Percentiles rank a stretch among this genome's conserved stretches.
Evolutionary conservation across 352 stramenopile genomes (phyloP).

Genomic region (Saprolegnia parasitica): DNA sequence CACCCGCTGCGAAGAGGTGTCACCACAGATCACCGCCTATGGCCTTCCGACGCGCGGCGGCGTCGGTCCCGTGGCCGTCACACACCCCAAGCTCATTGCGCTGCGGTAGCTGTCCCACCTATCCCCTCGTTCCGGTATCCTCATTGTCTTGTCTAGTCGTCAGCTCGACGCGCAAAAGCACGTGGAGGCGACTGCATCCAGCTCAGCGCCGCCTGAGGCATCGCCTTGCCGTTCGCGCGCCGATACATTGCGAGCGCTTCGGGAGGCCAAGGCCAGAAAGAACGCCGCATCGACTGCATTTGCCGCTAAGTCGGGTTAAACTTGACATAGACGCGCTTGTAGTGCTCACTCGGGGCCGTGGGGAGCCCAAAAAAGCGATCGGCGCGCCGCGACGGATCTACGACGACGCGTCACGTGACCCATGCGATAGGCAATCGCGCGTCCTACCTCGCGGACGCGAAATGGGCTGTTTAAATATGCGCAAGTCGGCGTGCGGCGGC

Average conservation of each 20-base stretch:
- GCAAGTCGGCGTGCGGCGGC: conserved; percentile 36
- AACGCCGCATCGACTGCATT: not conserved
- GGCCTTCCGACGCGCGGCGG: not conserved
- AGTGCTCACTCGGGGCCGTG: conserved; percentile 63
- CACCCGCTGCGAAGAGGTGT: conserved; percentile 40
- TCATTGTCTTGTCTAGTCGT: too few relatives aligned
- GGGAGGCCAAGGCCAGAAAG: not conserved
- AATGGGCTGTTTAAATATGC: conserved; percentile 74
- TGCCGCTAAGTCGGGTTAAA: not conserved
- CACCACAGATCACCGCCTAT: not conserved
- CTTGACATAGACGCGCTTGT: conserved; percentile 63
- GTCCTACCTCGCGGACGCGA: conserved; percentile 47
- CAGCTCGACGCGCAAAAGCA: too few relatives aligned
- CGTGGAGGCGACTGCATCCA: not conserved
- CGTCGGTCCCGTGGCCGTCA: not conserved
- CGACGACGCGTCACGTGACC: not conserved
- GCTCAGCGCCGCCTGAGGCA: not conserved
- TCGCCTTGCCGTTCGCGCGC: too few relatives aligned
- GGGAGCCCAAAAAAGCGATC: conserved; percentile 76
- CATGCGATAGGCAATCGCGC: conserved; percentile 36
- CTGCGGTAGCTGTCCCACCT: not conserved
- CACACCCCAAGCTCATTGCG: conserved; percentile 3
- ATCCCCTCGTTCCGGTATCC: too few relatives aligned
- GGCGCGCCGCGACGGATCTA: conserved; percentile 21
- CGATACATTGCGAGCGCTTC: too few relatives aligned